A percentile compares a stretch with the other conserved stretches of the same genome.
Evolutionary conservation across 129 eudicot genomes (phyloP).

Genomic region (Solidago caesia): DNA sequence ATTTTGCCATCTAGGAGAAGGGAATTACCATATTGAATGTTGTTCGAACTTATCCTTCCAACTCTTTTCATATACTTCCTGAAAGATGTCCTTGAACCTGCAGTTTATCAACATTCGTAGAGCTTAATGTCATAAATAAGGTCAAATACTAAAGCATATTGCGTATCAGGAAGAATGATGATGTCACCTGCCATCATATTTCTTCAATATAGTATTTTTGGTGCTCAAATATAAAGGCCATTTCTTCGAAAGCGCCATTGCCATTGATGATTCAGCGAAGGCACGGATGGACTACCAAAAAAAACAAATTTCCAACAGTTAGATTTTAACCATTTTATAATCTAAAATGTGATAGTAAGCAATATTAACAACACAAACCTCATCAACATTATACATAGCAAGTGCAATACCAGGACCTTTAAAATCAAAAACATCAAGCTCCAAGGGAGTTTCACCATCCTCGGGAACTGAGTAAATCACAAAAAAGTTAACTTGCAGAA

Average conservation of each 20-base stretch:
- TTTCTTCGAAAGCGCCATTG: constrained; percentile 84
- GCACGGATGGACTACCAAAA: constrained; percentile 77
- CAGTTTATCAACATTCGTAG: constrained; percentile 1
- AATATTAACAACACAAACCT: constrained; percentile 46
- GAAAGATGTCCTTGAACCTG: constrained; percentile 96
- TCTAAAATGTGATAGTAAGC: background rate
- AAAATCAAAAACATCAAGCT: constrained; percentile 81
- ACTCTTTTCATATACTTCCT: constrained; percentile 87
- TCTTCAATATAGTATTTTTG: constrained; percentile 88
- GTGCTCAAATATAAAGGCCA: constrained; percentile 99
- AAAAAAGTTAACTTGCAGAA: constrained; percentile 11
- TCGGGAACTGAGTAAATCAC: constrained; percentile 61
- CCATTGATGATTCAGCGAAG: constrained; percentile 96
- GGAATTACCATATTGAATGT: constrained; percentile 73
- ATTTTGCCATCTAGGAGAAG: background rate
- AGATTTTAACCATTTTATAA: background rate
- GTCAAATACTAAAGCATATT: constrained; percentile 1
- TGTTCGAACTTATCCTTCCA: constrained; percentile 91
- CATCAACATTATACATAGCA: constrained; percentile 95
- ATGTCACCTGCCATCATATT: constrained; percentile 93
- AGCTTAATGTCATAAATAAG: background rate
- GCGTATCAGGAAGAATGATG: background rate
- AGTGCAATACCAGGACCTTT: constrained; percentile 96
- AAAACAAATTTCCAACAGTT: constrained; percentile 9
- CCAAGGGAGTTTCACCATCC: constrained; percentile 64